phyloP scores from a whole-genome alignment of 1,284 basidiomycete species.

The Rhodotorula sp. region DNA sequence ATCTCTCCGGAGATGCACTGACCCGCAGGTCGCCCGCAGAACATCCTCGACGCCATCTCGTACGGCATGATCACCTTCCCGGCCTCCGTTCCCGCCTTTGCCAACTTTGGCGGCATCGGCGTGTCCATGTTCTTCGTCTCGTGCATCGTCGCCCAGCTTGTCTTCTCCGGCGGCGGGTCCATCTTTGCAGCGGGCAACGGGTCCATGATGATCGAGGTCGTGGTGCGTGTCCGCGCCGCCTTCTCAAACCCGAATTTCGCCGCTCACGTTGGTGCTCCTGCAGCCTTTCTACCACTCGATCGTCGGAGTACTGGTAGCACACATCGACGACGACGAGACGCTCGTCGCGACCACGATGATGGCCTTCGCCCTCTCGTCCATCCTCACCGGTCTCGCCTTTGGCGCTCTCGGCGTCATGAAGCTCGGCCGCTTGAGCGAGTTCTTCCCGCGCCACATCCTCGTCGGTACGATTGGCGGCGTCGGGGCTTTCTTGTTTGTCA shows the following conservation, averaged over 20 bases:
- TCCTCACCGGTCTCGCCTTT: slow-evolving; percentile 90
- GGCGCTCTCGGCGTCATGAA: slow-evolving; percentile 79
- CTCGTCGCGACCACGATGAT: slow-evolving; percentile 89
- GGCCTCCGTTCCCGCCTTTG: slow-evolving; percentile 69
- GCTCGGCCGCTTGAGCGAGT: slow-evolving; percentile 84
- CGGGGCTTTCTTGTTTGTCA: slow-evolving; percentile 85
- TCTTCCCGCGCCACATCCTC: slow-evolving; percentile 94
- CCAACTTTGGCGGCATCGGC: slow-evolving; percentile 79
- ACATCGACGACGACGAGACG: slow-evolving; percentile 60
- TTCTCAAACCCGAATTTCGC: background rate
- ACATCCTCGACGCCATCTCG: slow-evolving; percentile 85
- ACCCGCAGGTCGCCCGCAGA: slow-evolving; percentile 61
- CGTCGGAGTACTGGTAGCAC: slow-evolving; percentile 69
- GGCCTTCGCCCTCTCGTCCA: slow-evolving; percentile 81
- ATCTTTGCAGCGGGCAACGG: slow-evolving; percentile 77
- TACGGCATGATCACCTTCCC: slow-evolving; percentile 67
- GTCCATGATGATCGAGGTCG: slow-evolving; percentile 98
- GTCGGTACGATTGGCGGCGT: slow-evolving; percentile 97
- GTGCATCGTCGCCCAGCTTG: slow-evolving; percentile 74
- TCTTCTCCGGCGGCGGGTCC: slow-evolving; percentile 83
- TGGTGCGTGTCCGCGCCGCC: slow-evolving; percentile 60
- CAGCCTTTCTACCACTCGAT: slow-evolving; percentile 95
- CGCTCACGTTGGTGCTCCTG: background rate
- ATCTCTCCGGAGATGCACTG: background rate
- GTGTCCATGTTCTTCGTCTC: slow-evolving; percentile 90